Conservation (phyloP, 1,284 basidiomycete genomes). For the Irpex rosettiformis region DNA sequence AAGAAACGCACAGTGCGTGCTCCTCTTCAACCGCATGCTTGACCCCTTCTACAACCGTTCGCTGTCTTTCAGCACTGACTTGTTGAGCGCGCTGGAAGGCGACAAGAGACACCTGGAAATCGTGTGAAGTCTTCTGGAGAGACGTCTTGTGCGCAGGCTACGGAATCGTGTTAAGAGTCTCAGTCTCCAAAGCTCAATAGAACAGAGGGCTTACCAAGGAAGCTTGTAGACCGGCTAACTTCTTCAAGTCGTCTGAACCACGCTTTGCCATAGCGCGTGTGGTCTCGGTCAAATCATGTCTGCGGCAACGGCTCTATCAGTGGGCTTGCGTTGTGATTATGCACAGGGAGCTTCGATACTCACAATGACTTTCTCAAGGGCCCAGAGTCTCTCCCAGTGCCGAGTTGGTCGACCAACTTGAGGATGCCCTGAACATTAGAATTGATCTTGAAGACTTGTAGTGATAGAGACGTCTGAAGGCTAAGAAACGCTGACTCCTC, state of each 20-base stretch:
- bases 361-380: slow-evolving; percentile 77
- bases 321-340: neutral
- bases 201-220: slow-evolving; percentile 47
- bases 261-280: slow-evolving; percentile 94
- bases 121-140: slow-evolving; percentile 89
- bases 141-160: slow-evolving; percentile 75
- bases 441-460: slow-evolving; percentile 99
- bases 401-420: slow-evolving; percentile 89
- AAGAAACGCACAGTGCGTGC: slow-evolving; percentile 31
- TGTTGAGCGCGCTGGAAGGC: slow-evolving; percentile 92
- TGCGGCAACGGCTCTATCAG: slow-evolving; percentile 19
- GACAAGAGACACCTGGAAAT: slow-evolving; percentile 86
- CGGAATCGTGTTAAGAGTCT: neutral
- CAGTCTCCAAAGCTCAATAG: neutral
- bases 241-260: slow-evolving; percentile 90
- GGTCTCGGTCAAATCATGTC: slow-evolving; percentile 89
- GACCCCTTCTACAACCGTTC: slow-evolving; percentile 79
- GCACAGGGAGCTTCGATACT: slow-evolving; percentile 34
- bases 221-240: slow-evolving; percentile 67
- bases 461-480: slow-evolving; percentile 82
- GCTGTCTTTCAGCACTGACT: slow-evolving; percentile 82
- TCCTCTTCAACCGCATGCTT: slow-evolving; percentile 77
- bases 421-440: slow-evolving; percentile 94
- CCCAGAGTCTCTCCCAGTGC: slow-evolving; percentile 75
- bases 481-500: slow-evolving; percentile 74